These are phyloP conservation scores for Vairimorpha apis DNA, from an alignment of 371 early-diverging fungal species.

Conservation along the genomic window DNA sequence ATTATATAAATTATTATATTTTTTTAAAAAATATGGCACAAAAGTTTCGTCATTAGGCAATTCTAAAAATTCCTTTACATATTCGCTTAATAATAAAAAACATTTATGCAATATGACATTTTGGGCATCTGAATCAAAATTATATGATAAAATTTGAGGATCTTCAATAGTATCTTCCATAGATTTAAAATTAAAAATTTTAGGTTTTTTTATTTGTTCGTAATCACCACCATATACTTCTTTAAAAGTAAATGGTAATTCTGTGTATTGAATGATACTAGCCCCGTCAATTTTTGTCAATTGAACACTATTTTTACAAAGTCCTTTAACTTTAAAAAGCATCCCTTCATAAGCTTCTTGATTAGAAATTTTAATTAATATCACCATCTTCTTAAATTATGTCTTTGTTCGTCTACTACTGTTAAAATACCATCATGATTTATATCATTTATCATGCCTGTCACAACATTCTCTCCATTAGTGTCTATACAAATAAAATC, in stretches of 20 bases:
- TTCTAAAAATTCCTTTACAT: background rate
- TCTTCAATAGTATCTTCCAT: conserved; percentile 33
- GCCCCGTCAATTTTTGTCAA: conserved; percentile 38
- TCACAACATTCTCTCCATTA: conserved; percentile 82
- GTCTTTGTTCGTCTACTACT: conserved; percentile 58
- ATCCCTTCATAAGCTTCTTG: conserved; percentile 23
- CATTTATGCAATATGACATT: conserved; percentile 35
- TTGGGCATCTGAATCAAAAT: conserved; percentile 27
- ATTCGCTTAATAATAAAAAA: conserved; percentile 40
- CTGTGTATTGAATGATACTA: conserved; percentile 9
- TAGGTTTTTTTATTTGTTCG: conserved; percentile 48
- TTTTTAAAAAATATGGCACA: conserved; percentile 21
- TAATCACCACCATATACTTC: conserved; percentile 23
- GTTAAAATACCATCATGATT: conserved; percentile 65
- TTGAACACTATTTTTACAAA: conserved; percentile 51
- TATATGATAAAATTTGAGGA: conserved; percentile 27
- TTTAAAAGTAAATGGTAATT: conserved; percentile 19
- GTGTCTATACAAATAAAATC: conserved; percentile 78
- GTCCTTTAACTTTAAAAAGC: conserved; percentile 48
- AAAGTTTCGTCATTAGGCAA: conserved; percentile 15
- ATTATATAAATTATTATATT: conserved; percentile 14
- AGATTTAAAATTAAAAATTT: conserved; percentile 30
- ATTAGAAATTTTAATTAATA: conserved; percentile 32
- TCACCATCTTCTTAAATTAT: conserved; percentile 61
- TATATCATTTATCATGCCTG: conserved; percentile 84